Base-by-base conservation (phyloP, 352 stramenopile species). In the Pythium brachiatum region DNA sequence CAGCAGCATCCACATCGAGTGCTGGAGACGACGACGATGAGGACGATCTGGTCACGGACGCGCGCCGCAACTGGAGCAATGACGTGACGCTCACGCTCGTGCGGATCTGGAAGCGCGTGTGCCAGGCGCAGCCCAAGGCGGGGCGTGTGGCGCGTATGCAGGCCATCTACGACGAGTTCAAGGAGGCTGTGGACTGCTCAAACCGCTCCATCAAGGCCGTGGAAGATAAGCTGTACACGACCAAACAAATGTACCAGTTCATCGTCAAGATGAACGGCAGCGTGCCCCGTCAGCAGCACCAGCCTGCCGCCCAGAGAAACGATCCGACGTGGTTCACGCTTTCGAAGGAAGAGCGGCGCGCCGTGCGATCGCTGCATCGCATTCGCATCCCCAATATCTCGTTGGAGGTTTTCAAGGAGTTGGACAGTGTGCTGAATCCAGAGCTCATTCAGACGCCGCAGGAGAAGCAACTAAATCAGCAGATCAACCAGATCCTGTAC, bases 201-300 rank as follows among this genome's bases (percentile, higher is more conserved):
- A 69, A 72, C 48, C 78, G 78, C 8, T 82, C 74, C 27, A 74
- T 69, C 44, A 88, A 87, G 55, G 78, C 80, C 9, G 74, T 89
- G 27, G 80, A 89, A 41, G 76, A 86, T 69, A 87, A 88, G 53
- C 62, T 89, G 13, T 88, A 86, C 66, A 72, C 74, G 18, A 74
- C 83, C 70, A 87, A 85, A 66, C 80, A 86, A 41, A 88, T 89
- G 80, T 85, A 89, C 62, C 76, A 83, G 29, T 89, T 89, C 59
- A 85, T 89, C 47, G 38, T 79, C 18, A 74, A 83, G 57, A 75
- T 84, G 51, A 88, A 83, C 53, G 64, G 72, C 50, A 76, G 74
- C 39, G 74, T 86, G 20, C 41, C 41, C 25, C 41, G 41, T 48
- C 66, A 70, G 56, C 70, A 76, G 27, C 39, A 36, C n/a, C 38